Evolutionary conservation across 108 stramenopile species (phyloP), one percentile per base, ranked within the genome.

Genomic region (Skeletonema tropicum): DNA sequence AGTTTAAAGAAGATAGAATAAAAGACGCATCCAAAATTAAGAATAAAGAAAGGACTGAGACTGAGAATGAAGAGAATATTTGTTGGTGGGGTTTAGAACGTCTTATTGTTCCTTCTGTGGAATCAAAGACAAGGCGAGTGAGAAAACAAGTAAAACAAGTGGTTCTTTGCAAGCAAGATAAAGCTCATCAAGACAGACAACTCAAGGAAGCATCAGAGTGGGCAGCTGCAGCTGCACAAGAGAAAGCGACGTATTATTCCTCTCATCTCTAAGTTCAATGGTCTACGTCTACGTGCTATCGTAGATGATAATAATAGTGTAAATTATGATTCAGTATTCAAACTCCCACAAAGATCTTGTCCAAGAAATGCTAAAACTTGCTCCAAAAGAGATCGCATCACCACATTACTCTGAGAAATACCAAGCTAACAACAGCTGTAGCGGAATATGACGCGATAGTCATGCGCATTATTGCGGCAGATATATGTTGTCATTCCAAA

Each of bases 71-170:
- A 0, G 49, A 52, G 49, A 5, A 55, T 1, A 10, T 55, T 25
- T 55, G 52, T 23, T 55, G 52, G 52, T 55, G 52, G 52, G 52
- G 52, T 0, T 23, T 55, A 2, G 52, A 55, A 55, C 52, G 52
- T 25, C 52, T 55, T 9, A 21, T 55, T 8, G 52, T 55, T 55
- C 52, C 52, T 25, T 21, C 23, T 5, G 52, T 55, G 6, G 17
- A 23, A 55, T 21, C 19, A 25, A 55, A 55, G 52, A 25, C 52
- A 10, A 23, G 5, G 6, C 9, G 1, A 3, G 52, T 6, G 0
- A 55, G n/a, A 23, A 23, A 55, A 23, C 21, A 25, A 55, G 10
- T 55, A 9, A 55, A 55, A 7, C 15, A 23, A 10, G 21, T n/a
- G 9, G 52, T 55, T 23, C 52, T 55, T 7, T 9, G 23, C 17